Conservation (phyloP, 768 basidiomycete genomes). For the Tylopilus cervinicoccineus region DNA sequence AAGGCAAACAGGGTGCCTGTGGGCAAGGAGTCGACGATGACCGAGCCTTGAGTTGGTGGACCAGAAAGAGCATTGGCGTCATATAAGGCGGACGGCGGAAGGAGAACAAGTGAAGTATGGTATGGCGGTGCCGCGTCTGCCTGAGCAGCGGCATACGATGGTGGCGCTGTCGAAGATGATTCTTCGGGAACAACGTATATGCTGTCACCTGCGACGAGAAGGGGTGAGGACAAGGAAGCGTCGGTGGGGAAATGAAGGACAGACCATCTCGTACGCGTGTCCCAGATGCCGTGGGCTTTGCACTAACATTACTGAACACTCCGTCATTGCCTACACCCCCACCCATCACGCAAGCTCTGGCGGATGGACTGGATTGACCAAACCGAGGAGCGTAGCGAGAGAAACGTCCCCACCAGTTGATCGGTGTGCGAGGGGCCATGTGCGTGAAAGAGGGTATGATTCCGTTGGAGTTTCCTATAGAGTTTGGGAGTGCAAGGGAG, state of each 20-base stretch:
- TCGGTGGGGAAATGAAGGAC: constrained; percentile 1
- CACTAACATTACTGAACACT: constrained; percentile 93
- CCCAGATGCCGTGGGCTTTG: constrained; percentile 65
- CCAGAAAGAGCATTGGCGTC: constrained; percentile 44
- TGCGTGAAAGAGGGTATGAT: constrained; percentile 49
- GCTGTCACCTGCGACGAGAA: constrained; percentile 52
- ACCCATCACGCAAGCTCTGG: constrained; percentile 39
- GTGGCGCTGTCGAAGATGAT: constrained; percentile 76
- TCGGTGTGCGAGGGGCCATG: constrained; percentile 20
- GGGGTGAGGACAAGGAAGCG: neutral
- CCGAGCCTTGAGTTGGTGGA: constrained; percentile 49
- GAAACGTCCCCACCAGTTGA: constrained; percentile 56
- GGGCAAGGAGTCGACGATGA: constrained; percentile 87
- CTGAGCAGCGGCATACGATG: constrained; percentile 88
- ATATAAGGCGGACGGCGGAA: constrained; percentile 44
- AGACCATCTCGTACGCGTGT: constrained; percentile 54
- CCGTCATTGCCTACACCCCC: constrained; percentile 79
- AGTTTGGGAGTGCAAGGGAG: constrained; percentile 61
- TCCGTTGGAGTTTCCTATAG: constrained; percentile 74
- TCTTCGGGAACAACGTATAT: constrained; percentile 82
- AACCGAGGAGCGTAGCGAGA: constrained; percentile 48
- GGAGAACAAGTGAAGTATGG: constrained; percentile 96
- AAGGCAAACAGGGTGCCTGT: constrained; percentile 82
- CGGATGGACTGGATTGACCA: constrained; percentile 39
- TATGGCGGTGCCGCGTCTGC: constrained; percentile 97